Evolutionary conservation across 805 yeast genomes (phyloP), one percentile per base, ranked within the genome.

Genomic region (Starmerella ratchasimensis): DNA sequence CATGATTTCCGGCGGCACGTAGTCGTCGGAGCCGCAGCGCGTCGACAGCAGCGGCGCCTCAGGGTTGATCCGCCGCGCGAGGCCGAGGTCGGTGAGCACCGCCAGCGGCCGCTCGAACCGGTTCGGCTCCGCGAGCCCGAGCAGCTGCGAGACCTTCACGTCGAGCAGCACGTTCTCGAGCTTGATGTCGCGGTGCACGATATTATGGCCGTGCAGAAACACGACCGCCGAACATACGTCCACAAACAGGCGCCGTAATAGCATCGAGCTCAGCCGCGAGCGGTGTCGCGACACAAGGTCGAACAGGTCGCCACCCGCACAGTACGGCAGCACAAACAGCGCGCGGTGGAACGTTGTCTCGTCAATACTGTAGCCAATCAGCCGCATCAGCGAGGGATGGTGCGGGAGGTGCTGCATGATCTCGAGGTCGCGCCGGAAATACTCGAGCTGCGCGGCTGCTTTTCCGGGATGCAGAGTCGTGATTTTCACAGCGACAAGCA

Each of bases 21-120:
- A 90, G 55, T 90, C 98, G 45, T 82, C 95, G 1, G 94, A 81
- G 0, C 99, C 98, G 57, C 98, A 90, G 43, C 97, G 61, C 1
- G 97, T 88, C 2, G 80, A 69, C 19, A 93, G 65, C 40, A 77
- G 49, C 19, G 83, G 80, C 46, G 71, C 63, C 1, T 62, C 66
- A 1, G 72, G 69, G 34, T 69, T 73, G 18, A 88, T 68, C 34
- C 66, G 62, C 49, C 83, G 76, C 9, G 94, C 77, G 20, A 90
- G 67, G 0, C 99, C 98, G 59, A 90, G 78, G 62, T 90, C 99
- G 0, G 93, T 76, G 23, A 84, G 56, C 13, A 73, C 75, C 2
- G 74, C 72, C 14, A 75, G 43, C 34, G 68, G 65, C 14, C 28
- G 33, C 5, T 14, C 21, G 26, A 11, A 37, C 20, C 14, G 15